Evolutionary conservation across 805 yeast genomes (phyloP).

Genomic region (Yamadazyma takamatsuzukensis): DNA sequence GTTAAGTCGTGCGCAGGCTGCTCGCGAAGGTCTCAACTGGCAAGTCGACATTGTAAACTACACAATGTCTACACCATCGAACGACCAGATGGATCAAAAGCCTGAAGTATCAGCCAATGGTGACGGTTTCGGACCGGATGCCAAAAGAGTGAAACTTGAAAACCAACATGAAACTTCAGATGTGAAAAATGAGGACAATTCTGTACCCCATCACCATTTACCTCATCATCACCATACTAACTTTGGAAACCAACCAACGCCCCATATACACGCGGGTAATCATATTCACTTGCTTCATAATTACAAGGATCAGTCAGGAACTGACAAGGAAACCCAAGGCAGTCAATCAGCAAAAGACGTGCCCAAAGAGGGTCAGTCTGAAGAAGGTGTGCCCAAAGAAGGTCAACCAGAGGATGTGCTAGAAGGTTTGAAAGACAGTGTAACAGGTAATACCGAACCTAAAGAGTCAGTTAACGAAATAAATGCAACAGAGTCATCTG

Average conservation of each 20-base stretch:
- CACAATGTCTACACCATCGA: too few relatives aligned
- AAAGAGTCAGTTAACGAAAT: neutral
- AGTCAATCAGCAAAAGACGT: neutral
- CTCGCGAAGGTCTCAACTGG: too few relatives aligned
- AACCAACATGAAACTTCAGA: too few relatives aligned
- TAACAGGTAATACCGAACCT: neutral
- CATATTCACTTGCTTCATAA: constrained; percentile 6
- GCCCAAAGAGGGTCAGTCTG: neutral
- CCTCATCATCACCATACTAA: constrained; percentile 9
- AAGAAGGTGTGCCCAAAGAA: neutral
- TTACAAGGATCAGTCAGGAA: neutral
- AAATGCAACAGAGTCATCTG: neutral
- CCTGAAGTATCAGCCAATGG: too few relatives aligned
- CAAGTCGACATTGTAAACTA: too few relatives aligned
- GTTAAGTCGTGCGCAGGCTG: too few relatives aligned
- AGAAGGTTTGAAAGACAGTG: neutral
- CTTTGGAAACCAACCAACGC: constrained; percentile 4
- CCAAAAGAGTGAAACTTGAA: too few relatives aligned
- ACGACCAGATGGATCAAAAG: too few relatives aligned
- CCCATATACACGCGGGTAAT: constrained; percentile 10
- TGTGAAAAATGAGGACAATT: too few relatives aligned
- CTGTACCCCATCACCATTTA: constrained; percentile 3
- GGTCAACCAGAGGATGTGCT: constrained; percentile 1
- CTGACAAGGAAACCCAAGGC: neutral
- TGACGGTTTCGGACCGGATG: too few relatives aligned